Percentiles rank a stretch among this genome's conserved stretches.
Conservation (phyloP, 208 protist species). For the Angomonas ambiguus region DNA sequence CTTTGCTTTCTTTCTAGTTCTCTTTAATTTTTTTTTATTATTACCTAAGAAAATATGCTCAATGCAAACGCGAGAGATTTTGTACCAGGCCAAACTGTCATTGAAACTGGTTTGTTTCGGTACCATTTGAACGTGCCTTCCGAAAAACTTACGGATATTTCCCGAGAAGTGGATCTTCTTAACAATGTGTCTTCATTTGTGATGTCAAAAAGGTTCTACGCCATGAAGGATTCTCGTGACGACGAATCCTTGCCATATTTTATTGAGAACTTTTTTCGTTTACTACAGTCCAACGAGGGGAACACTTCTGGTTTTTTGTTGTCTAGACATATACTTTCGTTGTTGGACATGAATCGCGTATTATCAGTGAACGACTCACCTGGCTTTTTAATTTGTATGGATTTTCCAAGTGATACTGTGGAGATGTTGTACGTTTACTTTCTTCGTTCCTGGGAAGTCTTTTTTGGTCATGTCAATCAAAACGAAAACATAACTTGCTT, state of each 20-base stretch:
- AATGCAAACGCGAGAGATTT: not conserved
- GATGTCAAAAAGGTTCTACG: constrained; percentile 39
- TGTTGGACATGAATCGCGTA: constrained; percentile 33
- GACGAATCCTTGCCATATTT: constrained; percentile 56
- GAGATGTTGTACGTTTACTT: constrained; percentile 37
- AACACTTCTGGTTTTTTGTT: constrained; percentile 58
- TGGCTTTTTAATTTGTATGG: constrained; percentile 53
- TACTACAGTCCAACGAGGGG: constrained; percentile 13
- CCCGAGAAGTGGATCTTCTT: not conserved
- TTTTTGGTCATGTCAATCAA: constrained; percentile 39
- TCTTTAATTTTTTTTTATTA: not conserved
- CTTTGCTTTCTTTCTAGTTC: not conserved
- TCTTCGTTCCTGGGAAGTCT: constrained; percentile 46
- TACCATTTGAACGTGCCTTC: not conserved
- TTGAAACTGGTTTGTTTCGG: not conserved
- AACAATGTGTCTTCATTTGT: constrained; percentile 48
- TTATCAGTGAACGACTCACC: constrained; percentile 41
- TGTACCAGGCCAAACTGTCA: not conserved
- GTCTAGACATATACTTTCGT: constrained; percentile 45
- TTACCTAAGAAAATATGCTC: not conserved
- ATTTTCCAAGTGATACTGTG: constrained; percentile 42
- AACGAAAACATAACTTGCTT: constrained; percentile 38
- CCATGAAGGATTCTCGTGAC: constrained; percentile 34
- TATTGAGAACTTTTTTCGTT: not conserved
- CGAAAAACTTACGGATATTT: not conserved